These are phyloP conservation scores for Penicillium sp. DNA, from an alignment of 2,329 filamentous ascomycete species.

Conservation along the genomic window DNA sequence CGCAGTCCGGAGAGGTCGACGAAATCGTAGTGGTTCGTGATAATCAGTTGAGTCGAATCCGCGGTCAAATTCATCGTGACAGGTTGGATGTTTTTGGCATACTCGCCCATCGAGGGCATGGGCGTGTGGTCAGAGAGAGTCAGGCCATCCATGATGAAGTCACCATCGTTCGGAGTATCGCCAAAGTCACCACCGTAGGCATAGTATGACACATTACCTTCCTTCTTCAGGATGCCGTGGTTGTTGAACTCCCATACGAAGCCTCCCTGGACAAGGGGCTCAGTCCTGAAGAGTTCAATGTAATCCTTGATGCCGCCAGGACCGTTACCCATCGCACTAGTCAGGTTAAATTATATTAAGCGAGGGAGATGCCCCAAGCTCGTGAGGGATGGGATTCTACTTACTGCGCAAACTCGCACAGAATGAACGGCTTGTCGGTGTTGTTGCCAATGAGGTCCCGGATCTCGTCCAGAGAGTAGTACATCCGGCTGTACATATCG, in stretches of 20 bases:
- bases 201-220: conserved; percentile 45
- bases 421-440: conserved; percentile 44
- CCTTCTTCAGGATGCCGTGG: conserved; percentile 53
- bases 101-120: conserved; percentile 57
- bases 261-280: conserved; percentile 64
- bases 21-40: conserved; percentile 56
- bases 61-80: conserved; percentile 45
- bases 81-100: conserved; percentile 59
- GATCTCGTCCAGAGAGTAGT: conserved; percentile 39
- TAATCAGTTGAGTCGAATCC: conserved; percentile 32
- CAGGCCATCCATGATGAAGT: conserved; percentile 64
- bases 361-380: background rate
- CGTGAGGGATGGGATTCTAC: no score
- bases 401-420: conserved; percentile 49
- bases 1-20: conserved; percentile 45
- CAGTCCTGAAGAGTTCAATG: conserved; percentile 59
- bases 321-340: conserved; percentile 61
- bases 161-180: conserved; percentile 59
- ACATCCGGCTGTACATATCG: conserved; percentile 73
- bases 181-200: conserved; percentile 64
- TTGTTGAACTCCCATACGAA: conserved; percentile 69
- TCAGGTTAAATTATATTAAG: background rate
- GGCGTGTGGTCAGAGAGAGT: conserved; percentile 52
- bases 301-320: conserved; percentile 70
- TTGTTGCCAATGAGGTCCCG: conserved; percentile 35